These are phyloP conservation scores for Pistacia atlantica DNA, from an alignment of 345 rosid genomes.

Conservation along the genomic window DNA sequence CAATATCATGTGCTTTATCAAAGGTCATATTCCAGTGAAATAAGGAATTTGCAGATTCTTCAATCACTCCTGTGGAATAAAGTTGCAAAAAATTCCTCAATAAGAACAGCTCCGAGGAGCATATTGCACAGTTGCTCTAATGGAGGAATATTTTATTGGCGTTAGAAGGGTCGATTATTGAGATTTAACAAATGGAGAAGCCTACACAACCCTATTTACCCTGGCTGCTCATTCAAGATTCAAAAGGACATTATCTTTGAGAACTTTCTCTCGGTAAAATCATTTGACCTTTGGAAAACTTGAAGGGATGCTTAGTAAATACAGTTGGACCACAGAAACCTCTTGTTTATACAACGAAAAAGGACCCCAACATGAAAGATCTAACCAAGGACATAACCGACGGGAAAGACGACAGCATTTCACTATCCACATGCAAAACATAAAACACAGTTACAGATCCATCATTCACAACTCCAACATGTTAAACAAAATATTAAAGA, in stretches of 20 bases:
- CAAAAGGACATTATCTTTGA: neutral
- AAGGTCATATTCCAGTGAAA: neutral
- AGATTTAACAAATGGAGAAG: neutral
- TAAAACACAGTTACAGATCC: neutral
- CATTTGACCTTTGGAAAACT: neutral
- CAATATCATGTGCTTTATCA: neutral
- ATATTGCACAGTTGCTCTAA: neutral
- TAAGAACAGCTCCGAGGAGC: neutral
- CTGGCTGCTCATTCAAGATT: neutral
- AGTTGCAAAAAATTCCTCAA: neutral
- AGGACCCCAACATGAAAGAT: neutral
- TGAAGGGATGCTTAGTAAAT: neutral
- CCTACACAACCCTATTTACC: neutral
- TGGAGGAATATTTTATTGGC: neutral
- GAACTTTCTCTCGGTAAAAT: neutral
- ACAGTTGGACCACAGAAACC: neutral
- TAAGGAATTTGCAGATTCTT: slow-evolving; percentile 18
- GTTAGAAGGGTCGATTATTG: neutral
- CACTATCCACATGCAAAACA: neutral
- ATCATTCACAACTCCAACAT: neutral
- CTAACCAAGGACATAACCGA: neutral
- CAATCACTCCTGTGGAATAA: slow-evolving; percentile 4
- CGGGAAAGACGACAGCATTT: slow-evolving; percentile 1
- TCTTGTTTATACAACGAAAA: neutral
- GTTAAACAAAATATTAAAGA: neutral